Base-by-base conservation (phyloP, 2,329 filamentous ascomycete genomes). In the Diaporthe longicolla region DNA sequence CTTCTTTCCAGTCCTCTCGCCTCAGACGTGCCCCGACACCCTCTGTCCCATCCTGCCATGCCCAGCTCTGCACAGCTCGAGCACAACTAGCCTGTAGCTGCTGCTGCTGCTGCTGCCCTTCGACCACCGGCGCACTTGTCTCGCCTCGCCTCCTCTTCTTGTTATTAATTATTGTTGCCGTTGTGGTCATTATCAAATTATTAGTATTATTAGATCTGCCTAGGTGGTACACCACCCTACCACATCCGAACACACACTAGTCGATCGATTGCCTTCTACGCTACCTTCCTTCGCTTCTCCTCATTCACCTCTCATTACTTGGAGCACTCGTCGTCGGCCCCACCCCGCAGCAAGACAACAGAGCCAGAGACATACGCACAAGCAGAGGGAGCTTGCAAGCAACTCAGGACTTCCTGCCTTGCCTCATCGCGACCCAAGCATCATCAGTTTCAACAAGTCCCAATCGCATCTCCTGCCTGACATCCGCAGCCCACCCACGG, bases 381-480 rank as follows among this genome's bases (percentile, higher is more conserved):
- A 3, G n/a, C 11, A 26, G n/a, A 65, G 29, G 37, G 61, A 65
- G 61, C 61, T 35, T 65, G 7, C 45, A 37, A 48, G 7, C 45
- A 37, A 48, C 24, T 40, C 63, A 32, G 63, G 40, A 50, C 45
- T 45, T 66, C 15, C 43, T 66, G 45, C 43, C 61, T 66, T 66
- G 61, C 61, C 61, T 66, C 61, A 52, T 52, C 61, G 21, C 29
- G 63, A 52, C 11, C 63, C 63, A 52, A 66, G 29, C 45, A 52
- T 52, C 45, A 21, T 24, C 63, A 54, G 63, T 68, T 68, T 68
- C 63, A 54, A 68, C 63, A 48, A 40, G 32, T 68, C 29, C 63
- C 63, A 68, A 68, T 68, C 63, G 63, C 63, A 54, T 54, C 63
- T 68, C 63, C 63, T 68, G 63, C 63, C 48, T 32, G 63, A 21